phyloP scores from a whole-genome alignment of 1,284 basidiomycete genomes.

The Malassezia sp. region DNA sequence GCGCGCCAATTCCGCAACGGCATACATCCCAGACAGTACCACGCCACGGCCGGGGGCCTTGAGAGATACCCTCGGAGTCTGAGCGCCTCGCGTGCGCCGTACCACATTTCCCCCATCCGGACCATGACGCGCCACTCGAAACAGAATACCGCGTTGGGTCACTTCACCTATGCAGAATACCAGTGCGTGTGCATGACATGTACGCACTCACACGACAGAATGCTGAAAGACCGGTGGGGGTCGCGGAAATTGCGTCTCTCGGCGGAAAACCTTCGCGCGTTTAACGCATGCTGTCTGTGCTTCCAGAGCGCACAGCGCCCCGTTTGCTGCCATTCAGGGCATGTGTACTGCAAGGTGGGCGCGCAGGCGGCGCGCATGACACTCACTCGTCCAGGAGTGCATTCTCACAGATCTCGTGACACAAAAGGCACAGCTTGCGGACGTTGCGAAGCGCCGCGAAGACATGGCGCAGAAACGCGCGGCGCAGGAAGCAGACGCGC shows the following conservation, averaged over 20 bases:
- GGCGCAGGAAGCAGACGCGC: not conserved
- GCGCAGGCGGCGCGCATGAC: too few species aligned
- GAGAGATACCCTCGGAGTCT: too few species aligned
- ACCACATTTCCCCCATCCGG: too few species aligned
- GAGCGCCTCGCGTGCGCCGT: too few species aligned
- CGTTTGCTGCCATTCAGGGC: constrained; percentile 7
- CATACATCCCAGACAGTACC: too few species aligned
- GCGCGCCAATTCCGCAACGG: too few species aligned
- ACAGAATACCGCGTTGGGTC: constrained; percentile 15
- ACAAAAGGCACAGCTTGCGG: constrained; percentile 7
- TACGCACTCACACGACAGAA: constrained; percentile 2
- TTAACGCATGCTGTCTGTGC: constrained; percentile 16
- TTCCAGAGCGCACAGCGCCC: constrained; percentile 15
- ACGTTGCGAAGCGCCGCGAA: not conserved
- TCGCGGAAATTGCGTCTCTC: constrained; percentile 11
- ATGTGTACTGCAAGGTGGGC: constrained; percentile 15
- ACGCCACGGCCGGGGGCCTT: too few species aligned
- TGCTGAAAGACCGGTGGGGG: constrained; percentile 18
- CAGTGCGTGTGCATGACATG: constrained; percentile 14
- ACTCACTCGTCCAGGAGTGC: constrained; percentile 8
- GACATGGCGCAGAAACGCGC: not conserved
- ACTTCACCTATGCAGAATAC: constrained; percentile 19
- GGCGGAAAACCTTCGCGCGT: constrained; percentile 12
- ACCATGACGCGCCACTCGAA: constrained; percentile 16
- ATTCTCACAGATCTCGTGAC: constrained; percentile 9